These are phyloP conservation scores for Biscutella laevigata DNA, from an alignment of 441 rosid species.

Conservation along the genomic window DNA sequence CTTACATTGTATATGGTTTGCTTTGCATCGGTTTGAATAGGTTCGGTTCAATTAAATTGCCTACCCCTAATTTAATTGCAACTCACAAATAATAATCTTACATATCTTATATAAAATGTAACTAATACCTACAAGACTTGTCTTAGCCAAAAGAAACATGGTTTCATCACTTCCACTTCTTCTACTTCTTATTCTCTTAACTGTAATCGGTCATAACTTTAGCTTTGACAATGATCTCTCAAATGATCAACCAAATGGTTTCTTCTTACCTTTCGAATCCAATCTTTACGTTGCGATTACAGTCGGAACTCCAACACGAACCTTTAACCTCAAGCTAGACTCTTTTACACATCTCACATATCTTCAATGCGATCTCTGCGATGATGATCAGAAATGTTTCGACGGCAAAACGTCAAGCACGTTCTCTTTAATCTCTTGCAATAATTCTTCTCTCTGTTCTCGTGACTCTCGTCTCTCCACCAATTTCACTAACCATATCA, in stretches of 20 bases:
- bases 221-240: constrained; percentile 6
- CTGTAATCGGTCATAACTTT: not conserved
- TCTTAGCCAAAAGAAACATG: constrained; percentile 2
- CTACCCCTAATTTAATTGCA: too few species aligned
- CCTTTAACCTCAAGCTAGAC: constrained; percentile 30
- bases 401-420: constrained; percentile 20
- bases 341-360: constrained; percentile 28
- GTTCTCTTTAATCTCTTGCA: constrained; percentile 21
- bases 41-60: too few species aligned
- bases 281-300: constrained; percentile 22
- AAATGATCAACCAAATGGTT: constrained; percentile 17
- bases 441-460: constrained; percentile 17
- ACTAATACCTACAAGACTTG: not conserved
- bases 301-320: constrained; percentile 18
- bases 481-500: not conserved
- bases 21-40: too few species aligned
- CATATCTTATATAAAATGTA: too few species aligned
- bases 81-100: too few species aligned
- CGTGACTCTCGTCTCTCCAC: constrained; percentile 10
- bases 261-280: constrained; percentile 25
- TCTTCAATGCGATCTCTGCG: too few species aligned
- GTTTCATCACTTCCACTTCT: not conserved
- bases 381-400: too few species aligned
- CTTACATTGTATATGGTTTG: too few species aligned
- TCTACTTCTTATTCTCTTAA: not conserved